Conservation (phyloP, 108 stramenopile species). For the Conticribra weissflogii region DNA sequence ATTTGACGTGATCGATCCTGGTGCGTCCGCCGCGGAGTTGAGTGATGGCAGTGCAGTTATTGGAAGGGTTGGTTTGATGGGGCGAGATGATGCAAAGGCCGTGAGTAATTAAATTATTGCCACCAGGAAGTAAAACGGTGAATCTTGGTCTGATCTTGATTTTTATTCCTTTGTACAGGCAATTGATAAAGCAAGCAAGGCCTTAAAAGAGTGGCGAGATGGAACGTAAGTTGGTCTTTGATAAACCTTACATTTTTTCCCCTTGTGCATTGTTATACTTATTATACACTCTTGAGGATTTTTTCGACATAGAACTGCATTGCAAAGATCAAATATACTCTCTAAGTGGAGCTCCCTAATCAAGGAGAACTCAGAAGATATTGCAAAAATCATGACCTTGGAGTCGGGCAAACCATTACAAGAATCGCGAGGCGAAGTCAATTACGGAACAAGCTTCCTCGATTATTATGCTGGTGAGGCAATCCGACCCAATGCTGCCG, state of each 20-base stretch:
- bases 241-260: too few species aligned
- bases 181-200: slow-evolving; percentile 43
- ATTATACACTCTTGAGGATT: not conserved
- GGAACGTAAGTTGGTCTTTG: slow-evolving; percentile 24
- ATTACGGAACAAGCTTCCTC: slow-evolving; percentile 83
- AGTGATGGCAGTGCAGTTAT: slow-evolving; percentile 37
- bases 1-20: slow-evolving; percentile 41
- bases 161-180: too few species aligned
- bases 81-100: slow-evolving; percentile 31
- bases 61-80: slow-evolving; percentile 37
- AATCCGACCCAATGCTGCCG: slow-evolving; percentile 72
- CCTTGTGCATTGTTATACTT: too few species aligned
- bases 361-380: slow-evolving; percentile 41
- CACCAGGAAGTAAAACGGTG: too few species aligned
- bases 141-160: too few species aligned
- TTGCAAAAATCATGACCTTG: slow-evolving; percentile 81
- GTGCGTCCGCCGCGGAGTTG: slow-evolving; percentile 34
- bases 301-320: slow-evolving; percentile 40
- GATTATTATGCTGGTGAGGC: slow-evolving; percentile 92
- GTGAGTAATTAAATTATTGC: too few species aligned
- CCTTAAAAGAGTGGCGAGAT: slow-evolving; percentile 64
- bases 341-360: slow-evolving; percentile 67
- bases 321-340: slow-evolving; percentile 52
- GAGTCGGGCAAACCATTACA: slow-evolving; percentile 95
- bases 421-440: slow-evolving; percentile 89